These are phyloP conservation scores for Cordyceps javanica DNA, from an alignment of 2,329 filamentous ascomycete genomes.

Conservation along the genomic window DNA sequence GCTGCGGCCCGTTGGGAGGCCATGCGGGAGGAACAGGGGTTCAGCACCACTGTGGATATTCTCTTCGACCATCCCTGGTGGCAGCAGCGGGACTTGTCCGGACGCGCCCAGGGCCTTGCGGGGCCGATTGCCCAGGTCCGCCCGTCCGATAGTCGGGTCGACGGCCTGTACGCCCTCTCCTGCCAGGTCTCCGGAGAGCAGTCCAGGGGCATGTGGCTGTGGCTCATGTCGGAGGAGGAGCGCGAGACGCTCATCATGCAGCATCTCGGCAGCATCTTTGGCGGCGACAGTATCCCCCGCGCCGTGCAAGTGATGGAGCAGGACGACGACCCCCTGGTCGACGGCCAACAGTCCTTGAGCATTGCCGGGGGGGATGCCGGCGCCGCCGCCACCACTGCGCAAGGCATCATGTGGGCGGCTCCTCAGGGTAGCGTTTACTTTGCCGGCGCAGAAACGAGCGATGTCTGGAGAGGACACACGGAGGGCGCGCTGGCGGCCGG, in stretches of 20 bases:
- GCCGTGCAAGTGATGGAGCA: constrained; percentile 12
- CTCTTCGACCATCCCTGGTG: constrained; percentile 20
- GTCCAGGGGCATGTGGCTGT: constrained; percentile 15
- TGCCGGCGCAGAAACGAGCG: constrained; percentile 18
- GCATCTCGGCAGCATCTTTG: constrained; percentile 14
- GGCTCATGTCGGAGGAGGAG: constrained; percentile 9
- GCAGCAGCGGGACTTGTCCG: constrained; percentile 18
- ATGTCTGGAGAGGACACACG: constrained; percentile 18
- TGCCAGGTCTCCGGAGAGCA: constrained; percentile 18
- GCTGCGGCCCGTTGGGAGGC: constrained; percentile 18
- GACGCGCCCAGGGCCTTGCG: constrained; percentile 14
- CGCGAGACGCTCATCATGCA: constrained; percentile 11
- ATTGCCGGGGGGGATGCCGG: constrained; percentile 14
- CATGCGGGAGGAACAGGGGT: constrained; percentile 13
- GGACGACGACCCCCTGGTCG: constrained; percentile 6
- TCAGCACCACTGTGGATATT: constrained; percentile 15
- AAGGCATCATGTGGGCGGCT: constrained; percentile 11
- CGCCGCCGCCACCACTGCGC: neutral
- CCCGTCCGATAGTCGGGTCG: constrained; percentile 13
- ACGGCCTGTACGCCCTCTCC: constrained; percentile 16
- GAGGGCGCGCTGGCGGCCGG: constrained; percentile 20
- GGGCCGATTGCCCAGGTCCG: constrained; percentile 16
- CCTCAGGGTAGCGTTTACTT: constrained; percentile 18
- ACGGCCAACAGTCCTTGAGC: constrained; percentile 12
- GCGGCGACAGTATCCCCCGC: constrained; percentile 11